phyloP scores from a whole-genome alignment of 306 rosid genomes.

The Rosa chinensis region DNA sequence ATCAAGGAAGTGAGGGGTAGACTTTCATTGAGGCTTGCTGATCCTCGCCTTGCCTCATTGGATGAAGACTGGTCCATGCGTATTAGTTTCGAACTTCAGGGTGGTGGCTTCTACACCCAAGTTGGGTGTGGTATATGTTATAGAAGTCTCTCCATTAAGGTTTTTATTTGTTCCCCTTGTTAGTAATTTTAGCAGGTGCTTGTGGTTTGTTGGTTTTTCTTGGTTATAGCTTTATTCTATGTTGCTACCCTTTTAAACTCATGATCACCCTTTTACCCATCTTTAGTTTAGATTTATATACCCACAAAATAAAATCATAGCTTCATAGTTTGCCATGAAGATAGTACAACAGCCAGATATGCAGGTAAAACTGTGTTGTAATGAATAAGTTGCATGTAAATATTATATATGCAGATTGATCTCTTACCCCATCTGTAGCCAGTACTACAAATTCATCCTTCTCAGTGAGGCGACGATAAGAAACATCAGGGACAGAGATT shows the following conservation, averaged over 20 bases:
- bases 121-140: not conserved
- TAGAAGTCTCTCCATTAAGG: not conserved
- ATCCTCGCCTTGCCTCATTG: not conserved
- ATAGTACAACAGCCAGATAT: not conserved
- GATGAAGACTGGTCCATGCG: not conserved
- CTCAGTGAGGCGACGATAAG: constrained; percentile 44
- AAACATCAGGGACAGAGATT: constrained; percentile 69
- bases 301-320: not conserved
- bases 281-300: not conserved
- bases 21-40: not conserved
- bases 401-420: not conserved
- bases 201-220: not conserved
- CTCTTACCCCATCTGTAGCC: constrained; percentile 86
- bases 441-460: constrained; percentile 75
- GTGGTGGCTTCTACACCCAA: not conserved
- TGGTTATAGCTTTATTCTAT: not conserved
- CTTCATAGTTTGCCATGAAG: not conserved
- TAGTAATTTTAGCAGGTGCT: not conserved
- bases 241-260: not conserved
- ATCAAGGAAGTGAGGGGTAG: not conserved
- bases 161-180: not conserved
- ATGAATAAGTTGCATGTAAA: not conserved
- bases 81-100: not conserved
- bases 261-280: not conserved
- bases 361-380: not conserved